phyloP scores from a whole-genome alignment of 495 filamentous ascomycete genomes.

The Penicillium ucsense region DNA sequence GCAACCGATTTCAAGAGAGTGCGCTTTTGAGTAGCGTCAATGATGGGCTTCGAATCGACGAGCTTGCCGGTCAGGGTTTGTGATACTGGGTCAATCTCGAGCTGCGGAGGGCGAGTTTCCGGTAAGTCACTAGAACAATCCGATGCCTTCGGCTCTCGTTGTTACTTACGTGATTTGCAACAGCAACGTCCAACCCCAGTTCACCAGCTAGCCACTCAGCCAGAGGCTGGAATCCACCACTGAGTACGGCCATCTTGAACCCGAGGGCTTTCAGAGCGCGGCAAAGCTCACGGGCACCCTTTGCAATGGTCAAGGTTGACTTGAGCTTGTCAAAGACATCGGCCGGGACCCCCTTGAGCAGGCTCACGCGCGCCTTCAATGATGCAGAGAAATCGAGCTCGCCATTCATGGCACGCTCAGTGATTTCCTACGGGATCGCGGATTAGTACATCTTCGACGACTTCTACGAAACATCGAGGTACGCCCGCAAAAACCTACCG shows the following conservation, averaged over 20 bases:
- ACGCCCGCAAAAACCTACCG: conserved; percentile 25
- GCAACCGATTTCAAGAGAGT: conserved; percentile 70
- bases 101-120: conserved; percentile 22
- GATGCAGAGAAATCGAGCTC: conserved; percentile 88
- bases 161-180: conserved; percentile 63
- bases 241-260: conserved; percentile 78
- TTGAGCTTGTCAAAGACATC: conserved; percentile 72
- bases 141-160: not conserved
- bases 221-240: conserved; percentile 83
- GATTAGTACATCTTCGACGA: conserved; percentile 3
- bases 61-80: conserved; percentile 74
- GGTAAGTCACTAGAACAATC: not conserved
- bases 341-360: conserved; percentile 70
- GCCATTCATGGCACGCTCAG: conserved; percentile 86
- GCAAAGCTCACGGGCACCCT: conserved; percentile 67
- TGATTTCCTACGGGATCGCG: conserved; percentile 51
- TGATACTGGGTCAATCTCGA: conserved; percentile 56
- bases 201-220: conserved; percentile 74
- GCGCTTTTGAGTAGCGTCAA: conserved; percentile 73
- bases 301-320: conserved; percentile 64
- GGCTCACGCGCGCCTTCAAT: conserved; percentile 64
- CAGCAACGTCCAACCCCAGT: conserved; percentile 75
- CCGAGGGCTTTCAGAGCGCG: conserved; percentile 63
- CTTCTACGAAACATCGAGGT: not conserved
- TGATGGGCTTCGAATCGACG: conserved; percentile 55